Base-by-base conservation (phyloP, 805 yeast species). In the Ogataea thermomethanolica region DNA sequence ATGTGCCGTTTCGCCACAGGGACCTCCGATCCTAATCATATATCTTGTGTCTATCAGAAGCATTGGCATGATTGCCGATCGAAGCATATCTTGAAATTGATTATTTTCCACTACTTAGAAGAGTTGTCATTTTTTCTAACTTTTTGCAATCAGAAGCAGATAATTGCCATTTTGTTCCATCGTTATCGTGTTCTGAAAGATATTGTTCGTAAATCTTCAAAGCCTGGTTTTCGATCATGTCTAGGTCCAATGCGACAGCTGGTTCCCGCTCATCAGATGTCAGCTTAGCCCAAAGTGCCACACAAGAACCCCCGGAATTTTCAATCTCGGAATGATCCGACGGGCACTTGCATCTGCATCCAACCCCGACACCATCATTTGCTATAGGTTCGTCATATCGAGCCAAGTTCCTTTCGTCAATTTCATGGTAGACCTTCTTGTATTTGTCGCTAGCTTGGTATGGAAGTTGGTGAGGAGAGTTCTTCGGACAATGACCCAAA, bases 301-400 rank as follows among this genome's bases (percentile, higher is more conserved):
- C 63, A 59, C 87, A 81, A 25, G 73, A 66, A 7, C 72, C 65
- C 1, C 67, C 65, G 3, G 73, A 54, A 50, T 81, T 74, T 58
- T 81, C 91, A 35, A 78, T 67, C 44, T 81, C 90, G 21, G 50
- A 43, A 37, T 59, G 67, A n/a, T 55, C 54, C 2, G 45, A 26
- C 5, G 86, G 95, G 63, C 98, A 90, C 47, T 74, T 70, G 61
- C 98, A 90, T 29, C 96, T 67, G 59, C 98, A 90, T 1, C 97
- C 96, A 7, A 79, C 79, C 1, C 95, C 60, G 11, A 44, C 35
- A 0, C 27, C 39, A 4, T 21, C 36, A 22, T 44, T 33, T 3
- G 39, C 21, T 2, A 42, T 36, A 2, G 62, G 59, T 9, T 30
- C 17, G 39, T 64, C 65, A 25, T 45, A 54, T 10, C 45, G 41